Base-by-base conservation (phyloP, 306 rosid species). In the Phaseolus lunatus region DNA sequence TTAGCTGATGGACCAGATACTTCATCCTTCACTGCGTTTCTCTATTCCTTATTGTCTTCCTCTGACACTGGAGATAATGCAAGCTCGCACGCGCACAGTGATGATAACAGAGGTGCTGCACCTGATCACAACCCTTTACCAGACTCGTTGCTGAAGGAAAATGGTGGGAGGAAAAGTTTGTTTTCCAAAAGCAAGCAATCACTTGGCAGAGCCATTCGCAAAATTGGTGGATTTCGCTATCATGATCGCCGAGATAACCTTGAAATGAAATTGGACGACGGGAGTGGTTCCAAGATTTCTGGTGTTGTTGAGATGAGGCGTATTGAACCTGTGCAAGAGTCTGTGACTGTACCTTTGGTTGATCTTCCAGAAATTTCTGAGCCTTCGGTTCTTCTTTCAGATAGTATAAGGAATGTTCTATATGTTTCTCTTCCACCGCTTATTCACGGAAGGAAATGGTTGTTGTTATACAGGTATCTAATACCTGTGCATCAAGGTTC, bases 371-470 rank as follows among this genome's bases (percentile, higher is more conserved):
- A 86, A 65, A 56, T 82, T 68, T 92, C 98, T 7, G 98, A 92
- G 79, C 93, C 97, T 52, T 94, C 98, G 0, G 24, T 84, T 53
- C 93, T 94, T 20, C 85, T 94, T 69, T 85, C 94, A 0, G 93
- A 92, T 13, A 80, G 78, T 77, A 72, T 76, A 27, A 90, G 89
- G 80, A 80, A 50, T 50, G 59, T 78, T 82, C 90, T 94, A 45
- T 90, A 89, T 80, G 83, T 88, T 80, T 92, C 94, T 56, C 89
- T 94, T 83, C 98, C 98, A 1, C 86, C 92, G 1, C 87, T 94
- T 52, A 85, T 94, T 71, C 98, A 92, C 49, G 98, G 97, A 83
- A 89, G 96, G 89, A 90, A 84, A 86, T 94, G 98, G 96, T 11
- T 92, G 65, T 80, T 94, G 80, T 84, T 94, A 33, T 94, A 92